Evolutionary conservation across 139 green algal genomes (phyloP).

Genomic region (Chlorella sorokiniana): DNA sequence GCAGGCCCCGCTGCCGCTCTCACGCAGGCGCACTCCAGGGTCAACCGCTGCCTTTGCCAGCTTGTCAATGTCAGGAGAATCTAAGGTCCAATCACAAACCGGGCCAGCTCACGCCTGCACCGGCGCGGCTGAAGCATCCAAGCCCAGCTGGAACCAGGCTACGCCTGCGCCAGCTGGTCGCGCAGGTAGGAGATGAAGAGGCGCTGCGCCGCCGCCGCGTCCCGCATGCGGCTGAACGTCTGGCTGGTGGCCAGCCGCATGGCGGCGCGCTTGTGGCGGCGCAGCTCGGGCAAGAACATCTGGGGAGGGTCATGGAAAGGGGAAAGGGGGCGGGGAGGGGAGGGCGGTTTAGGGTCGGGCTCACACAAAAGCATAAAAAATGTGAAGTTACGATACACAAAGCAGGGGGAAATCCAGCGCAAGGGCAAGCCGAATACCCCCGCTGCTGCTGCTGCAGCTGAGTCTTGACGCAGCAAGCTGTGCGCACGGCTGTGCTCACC

Average conservation of each 20-base stretch:
- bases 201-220: conserved; percentile 56
- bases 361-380: background rate
- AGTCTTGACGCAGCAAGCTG: background rate
- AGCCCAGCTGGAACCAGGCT: background rate
- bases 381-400: background rate
- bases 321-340: background rate
- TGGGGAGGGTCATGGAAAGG: background rate
- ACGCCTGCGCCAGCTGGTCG: conserved; percentile 44
- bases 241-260: conserved; percentile 84
- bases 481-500: conserved; percentile 25
- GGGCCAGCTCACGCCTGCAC: too few species aligned
- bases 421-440: too few species aligned
- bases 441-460: too few species aligned
- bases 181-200: conserved; percentile 90
- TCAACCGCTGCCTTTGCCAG: too few species aligned
- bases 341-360: background rate
- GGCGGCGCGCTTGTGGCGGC: conserved; percentile 86
- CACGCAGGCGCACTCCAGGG: too few species aligned
- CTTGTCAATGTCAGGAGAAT: too few species aligned
- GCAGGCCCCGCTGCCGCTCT: too few species aligned
- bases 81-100: too few species aligned
- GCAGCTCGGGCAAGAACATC: conserved; percentile 70
- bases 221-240: conserved; percentile 53
- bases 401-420: background rate
- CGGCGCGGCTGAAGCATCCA: too few species aligned